Conservation (phyloP, 192 early-diverging fungal species). For the Geranomyces variabilis region DNA sequence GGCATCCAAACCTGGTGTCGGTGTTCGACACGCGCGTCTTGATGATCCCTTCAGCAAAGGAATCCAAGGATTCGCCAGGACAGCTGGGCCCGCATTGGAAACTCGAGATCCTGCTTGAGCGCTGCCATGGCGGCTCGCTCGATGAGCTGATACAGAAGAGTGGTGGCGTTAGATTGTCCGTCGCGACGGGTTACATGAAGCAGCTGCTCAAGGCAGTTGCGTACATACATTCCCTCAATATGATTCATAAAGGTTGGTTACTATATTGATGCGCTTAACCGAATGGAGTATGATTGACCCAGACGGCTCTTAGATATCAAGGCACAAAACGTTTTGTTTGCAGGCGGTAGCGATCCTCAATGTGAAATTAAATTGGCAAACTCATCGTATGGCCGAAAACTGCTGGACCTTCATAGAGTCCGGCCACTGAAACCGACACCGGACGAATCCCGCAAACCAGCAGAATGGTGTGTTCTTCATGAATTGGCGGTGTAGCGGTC, state of each 20-base stretch:
- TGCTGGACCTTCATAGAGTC: slow-evolving; percentile 31
- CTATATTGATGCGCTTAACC: background rate
- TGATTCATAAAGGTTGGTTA: slow-evolving; percentile 43
- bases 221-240: slow-evolving; percentile 43
- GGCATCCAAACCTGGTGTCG: slow-evolving; percentile 38
- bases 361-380: slow-evolving; percentile 38
- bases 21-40: slow-evolving; percentile 35
- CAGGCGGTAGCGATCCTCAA: slow-evolving; percentile 22
- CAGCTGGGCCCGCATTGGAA: slow-evolving; percentile 3
- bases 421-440: slow-evolving; percentile 7
- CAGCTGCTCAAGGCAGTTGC: slow-evolving; percentile 41
- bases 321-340: slow-evolving; percentile 34
- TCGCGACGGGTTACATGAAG: slow-evolving; percentile 38
- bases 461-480: background rate
- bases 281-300: background rate
- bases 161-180: slow-evolving; percentile 30
- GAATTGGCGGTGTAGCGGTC: background rate
- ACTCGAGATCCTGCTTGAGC: slow-evolving; percentile 39
- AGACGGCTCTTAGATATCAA: slow-evolving; percentile 27
- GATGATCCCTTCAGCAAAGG: background rate
- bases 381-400: slow-evolving; percentile 29
- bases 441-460: background rate
- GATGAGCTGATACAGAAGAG: slow-evolving; percentile 28
- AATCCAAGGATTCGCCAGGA: background rate
- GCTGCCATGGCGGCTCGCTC: slow-evolving; percentile 36